These are phyloP conservation scores for Entomortierella parvispora DNA, from an alignment of 192 early-diverging fungal genomes.

Conservation along the genomic window DNA sequence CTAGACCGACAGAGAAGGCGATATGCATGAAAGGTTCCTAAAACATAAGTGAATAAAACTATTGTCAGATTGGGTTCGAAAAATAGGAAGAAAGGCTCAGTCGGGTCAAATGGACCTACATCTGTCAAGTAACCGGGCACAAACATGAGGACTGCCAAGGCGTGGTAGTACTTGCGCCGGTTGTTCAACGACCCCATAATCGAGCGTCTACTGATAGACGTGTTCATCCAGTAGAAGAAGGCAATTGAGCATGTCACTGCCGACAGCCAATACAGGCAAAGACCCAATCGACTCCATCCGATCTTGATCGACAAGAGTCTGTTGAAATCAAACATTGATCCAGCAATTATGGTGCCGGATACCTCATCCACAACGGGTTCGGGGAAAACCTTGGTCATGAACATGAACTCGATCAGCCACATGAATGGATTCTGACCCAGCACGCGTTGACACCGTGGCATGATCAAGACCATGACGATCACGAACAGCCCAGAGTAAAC, in stretches of 20 bases:
- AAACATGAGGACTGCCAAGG: constrained; percentile 86
- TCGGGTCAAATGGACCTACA: constrained; percentile 51
- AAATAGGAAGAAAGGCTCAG: neutral
- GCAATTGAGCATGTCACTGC: constrained; percentile 40
- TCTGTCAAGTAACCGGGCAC: constrained; percentile 80
- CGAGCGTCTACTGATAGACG: constrained; percentile 34
- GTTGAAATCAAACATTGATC: constrained; percentile 18
- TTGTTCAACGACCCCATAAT: constrained; percentile 68
- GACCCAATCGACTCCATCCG: constrained; percentile 45
- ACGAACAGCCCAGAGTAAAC: constrained; percentile 52
- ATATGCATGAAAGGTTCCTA: constrained; percentile 82
- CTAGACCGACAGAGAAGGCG: constrained; percentile 81
- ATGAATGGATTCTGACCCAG: constrained; percentile 71
- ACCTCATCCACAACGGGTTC: neutral
- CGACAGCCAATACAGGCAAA: constrained; percentile 50
- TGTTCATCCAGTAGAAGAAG: constrained; percentile 51
- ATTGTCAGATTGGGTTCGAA: neutral
- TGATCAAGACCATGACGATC: constrained; percentile 63
- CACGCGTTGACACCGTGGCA: constrained; percentile 60
- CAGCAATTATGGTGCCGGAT: neutral
- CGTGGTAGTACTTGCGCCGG: constrained; percentile 89
- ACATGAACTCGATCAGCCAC: constrained; percentile 63
- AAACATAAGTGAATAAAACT: neutral
- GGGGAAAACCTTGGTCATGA: constrained; percentile 25
- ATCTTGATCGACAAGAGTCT: constrained; percentile 21